Evolutionary conservation across 495 filamentous ascomycete species (phyloP).

Genomic region (Aspergillus leporis): DNA sequence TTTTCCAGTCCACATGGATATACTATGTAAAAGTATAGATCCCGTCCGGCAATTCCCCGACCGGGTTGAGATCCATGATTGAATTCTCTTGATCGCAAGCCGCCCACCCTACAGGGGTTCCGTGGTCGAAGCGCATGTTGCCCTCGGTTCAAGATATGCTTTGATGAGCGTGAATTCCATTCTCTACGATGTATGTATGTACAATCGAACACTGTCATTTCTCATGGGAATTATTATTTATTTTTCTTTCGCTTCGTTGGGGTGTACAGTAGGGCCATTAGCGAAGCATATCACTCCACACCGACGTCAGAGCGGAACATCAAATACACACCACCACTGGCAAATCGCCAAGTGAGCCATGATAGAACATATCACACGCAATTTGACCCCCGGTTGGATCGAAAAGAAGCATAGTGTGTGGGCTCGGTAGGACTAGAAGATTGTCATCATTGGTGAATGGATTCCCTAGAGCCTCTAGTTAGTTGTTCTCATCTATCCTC

Average conservation of each 20-base stretch:
- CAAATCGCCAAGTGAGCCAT: background rate
- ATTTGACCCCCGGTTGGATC: background rate
- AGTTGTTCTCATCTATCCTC: background rate
- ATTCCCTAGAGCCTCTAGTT: background rate
- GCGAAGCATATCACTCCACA: background rate
- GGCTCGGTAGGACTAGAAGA: background rate
- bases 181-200: background rate
- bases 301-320: background rate
- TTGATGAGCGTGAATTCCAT: background rate
- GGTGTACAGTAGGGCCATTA: background rate
- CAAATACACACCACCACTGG: background rate
- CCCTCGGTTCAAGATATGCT: background rate
- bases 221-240: background rate
- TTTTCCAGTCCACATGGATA: background rate
- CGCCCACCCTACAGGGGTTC: background rate
- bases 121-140: background rate
- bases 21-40: background rate
- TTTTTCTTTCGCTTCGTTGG: too few relatives aligned
- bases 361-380: constrained; percentile 4
- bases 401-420: background rate
- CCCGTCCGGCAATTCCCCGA: background rate
- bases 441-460: background rate
- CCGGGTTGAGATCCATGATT: background rate
- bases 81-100: background rate
- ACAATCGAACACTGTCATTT: background rate